phyloP scores from a whole-genome alignment of 2,329 filamentous ascomycete genomes.

The Torrubiellomyces zombiae region DNA sequence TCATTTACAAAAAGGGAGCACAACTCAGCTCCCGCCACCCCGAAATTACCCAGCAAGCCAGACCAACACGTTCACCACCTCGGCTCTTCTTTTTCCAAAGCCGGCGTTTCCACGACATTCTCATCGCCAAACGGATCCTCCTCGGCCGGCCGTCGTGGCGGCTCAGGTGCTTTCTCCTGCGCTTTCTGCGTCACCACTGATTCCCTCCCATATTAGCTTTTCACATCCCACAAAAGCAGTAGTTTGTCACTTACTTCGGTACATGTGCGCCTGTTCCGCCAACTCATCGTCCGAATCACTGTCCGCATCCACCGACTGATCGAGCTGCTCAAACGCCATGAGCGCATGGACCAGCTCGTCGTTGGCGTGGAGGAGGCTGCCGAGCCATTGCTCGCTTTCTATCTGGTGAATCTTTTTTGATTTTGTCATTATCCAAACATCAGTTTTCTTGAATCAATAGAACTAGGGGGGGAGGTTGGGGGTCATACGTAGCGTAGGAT shows the following conservation, averaged over 20 bases:
- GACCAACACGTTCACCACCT: too few species aligned
- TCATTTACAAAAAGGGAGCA: too few species aligned
- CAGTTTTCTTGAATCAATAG: too few species aligned
- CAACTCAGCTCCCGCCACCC: too few species aligned
- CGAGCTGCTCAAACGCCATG: constrained; percentile 88
- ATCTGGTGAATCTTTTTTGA: constrained; percentile 60
- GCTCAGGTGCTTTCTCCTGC: constrained; percentile 23
- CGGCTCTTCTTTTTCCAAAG: constrained; percentile 13
- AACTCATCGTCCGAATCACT: constrained; percentile 54
- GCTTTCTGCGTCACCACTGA: constrained; percentile 36
- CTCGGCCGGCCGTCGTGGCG: constrained; percentile 39
- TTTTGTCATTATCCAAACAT: constrained; percentile 2
- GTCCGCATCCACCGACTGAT: constrained; percentile 65
- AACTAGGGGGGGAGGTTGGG: not conserved
- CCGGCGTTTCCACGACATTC: constrained; percentile 42
- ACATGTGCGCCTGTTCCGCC: constrained; percentile 49
- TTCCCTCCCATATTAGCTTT: not conserved
- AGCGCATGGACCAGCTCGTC: constrained; percentile 88
- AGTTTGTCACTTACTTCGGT: constrained; percentile 31
- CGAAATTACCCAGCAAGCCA: too few species aligned
- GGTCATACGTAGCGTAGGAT: constrained; percentile 59
- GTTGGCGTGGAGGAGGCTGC: constrained; percentile 80
- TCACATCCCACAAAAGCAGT: constrained; percentile 5
- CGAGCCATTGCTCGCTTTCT: constrained; percentile 81
- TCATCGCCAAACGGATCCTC: constrained; percentile 76